phyloP scores from a whole-genome alignment of 2,329 filamentous ascomycete species.

The Fusarium sp. region DNA sequence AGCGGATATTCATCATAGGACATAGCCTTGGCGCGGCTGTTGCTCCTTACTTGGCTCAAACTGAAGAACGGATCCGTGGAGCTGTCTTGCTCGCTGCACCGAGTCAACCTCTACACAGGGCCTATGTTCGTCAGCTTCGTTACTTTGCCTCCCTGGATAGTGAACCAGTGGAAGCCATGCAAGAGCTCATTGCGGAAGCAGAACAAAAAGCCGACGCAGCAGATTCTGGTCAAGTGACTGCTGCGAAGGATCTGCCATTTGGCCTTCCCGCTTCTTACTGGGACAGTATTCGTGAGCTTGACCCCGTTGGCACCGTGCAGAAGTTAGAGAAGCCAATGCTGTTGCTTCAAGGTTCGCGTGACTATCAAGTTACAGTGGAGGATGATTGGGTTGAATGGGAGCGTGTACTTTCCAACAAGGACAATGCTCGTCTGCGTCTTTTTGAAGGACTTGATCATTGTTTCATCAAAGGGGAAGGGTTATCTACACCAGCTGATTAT shows the following conservation, averaged over 20 bases:
- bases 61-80: background rate
- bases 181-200: background rate
- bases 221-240: background rate
- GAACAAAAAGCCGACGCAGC: background rate
- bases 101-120: background rate
- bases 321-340: background rate
- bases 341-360: constrained; percentile 2
- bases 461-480: background rate
- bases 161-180: background rate
- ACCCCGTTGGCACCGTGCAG: background rate
- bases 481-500: constrained; percentile 1
- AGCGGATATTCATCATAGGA: background rate
- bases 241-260: background rate
- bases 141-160: constrained; percentile 8
- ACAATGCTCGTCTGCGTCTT: background rate
- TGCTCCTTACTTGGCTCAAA: background rate
- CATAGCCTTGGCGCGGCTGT: constrained; percentile 2
- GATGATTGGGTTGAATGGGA: constrained; percentile 1
- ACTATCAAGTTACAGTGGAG: background rate
- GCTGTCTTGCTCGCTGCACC: background rate
- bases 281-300: background rate
- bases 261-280: constrained; percentile 3
- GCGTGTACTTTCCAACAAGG: background rate
- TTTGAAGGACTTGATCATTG: constrained; percentile 5
- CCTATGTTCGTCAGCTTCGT: constrained; percentile 3